Evolutionary conservation across 495 filamentous ascomycete genomes (phyloP).

Genomic region (Thermochaetoides thermophila): DNA sequence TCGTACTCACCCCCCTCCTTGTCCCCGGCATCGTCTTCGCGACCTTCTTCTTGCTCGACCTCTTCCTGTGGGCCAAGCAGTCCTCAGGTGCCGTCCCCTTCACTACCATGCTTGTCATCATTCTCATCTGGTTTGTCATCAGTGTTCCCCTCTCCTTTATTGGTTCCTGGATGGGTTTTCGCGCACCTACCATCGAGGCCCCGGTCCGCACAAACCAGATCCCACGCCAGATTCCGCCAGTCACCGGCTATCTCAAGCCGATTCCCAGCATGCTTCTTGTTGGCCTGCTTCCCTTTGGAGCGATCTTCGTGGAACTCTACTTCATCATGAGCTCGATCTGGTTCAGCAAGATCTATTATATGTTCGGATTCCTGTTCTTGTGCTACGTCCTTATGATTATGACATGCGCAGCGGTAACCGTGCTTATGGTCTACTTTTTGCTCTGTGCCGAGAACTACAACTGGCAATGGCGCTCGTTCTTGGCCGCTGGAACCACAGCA

Average conservation of each 20-base stretch:
- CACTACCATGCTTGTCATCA: conserved; percentile 85
- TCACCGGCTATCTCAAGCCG: conserved; percentile 64
- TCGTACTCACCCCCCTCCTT: conserved; percentile 69
- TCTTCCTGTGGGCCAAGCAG: conserved; percentile 85
- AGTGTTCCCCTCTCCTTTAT: conserved; percentile 79
- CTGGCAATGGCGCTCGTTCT: conserved; percentile 95
- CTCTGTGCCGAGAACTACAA: conserved; percentile 95
- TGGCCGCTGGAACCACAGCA: conserved; percentile 73
- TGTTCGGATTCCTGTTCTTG: conserved; percentile 98
- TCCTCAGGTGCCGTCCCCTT: conserved; percentile 92
- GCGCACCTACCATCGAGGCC: conserved; percentile 44
- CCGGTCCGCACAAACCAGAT: conserved; percentile 96
- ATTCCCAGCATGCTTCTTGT: conserved; percentile 79
- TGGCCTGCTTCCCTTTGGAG: conserved; percentile 83
- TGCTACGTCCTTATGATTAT: conserved; percentile 97
- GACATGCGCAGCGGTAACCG: conserved; percentile 80
- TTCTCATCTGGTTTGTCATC: conserved; percentile 93
- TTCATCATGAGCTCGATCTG: conserved; percentile 97
- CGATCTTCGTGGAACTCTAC: conserved; percentile 95
- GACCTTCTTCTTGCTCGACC: conserved; percentile 83
- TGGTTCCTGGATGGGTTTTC: conserved; percentile 88
- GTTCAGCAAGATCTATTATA: conserved; percentile 98
- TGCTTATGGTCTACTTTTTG: conserved; percentile 86
- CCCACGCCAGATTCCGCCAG: conserved; percentile 82
- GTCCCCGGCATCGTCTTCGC: conserved; percentile 79